Evolutionary conservation across 2,329 filamentous ascomycete genomes (phyloP).

Genomic region (Neofusicoccum ribis): DNA sequence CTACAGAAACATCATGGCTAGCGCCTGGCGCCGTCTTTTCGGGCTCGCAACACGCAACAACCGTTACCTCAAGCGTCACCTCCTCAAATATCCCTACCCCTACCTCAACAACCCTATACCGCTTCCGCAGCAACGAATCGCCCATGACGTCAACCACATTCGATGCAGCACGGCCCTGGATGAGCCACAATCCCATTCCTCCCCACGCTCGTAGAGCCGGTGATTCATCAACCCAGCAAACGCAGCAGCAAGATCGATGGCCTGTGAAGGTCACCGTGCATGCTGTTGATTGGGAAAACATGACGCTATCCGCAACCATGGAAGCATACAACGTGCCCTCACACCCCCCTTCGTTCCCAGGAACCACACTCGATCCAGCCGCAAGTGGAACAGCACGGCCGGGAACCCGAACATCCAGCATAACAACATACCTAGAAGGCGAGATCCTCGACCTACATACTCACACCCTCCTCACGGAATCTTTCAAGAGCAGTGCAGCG

Average conservation of each 20-base stretch:
- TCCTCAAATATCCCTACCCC: constrained; percentile 22
- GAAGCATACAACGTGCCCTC: constrained; percentile 67
- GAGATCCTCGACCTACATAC: constrained; percentile 64
- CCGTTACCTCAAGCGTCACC: constrained; percentile 30
- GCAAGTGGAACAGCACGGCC: constrained; percentile 11
- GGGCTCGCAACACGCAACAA: constrained; percentile 61
- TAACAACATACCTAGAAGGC: constrained; percentile 67
- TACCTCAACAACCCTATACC: constrained; percentile 28
- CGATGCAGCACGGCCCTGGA: constrained; percentile 39
- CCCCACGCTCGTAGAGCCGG: constrained; percentile 27
- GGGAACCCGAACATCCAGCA: constrained; percentile 44
- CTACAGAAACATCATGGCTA: constrained; percentile 61
- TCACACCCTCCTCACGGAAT: constrained; percentile 54
- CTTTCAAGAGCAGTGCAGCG: constrained; percentile 46
- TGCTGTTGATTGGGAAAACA: constrained; percentile 58
- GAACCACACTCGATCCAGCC: constrained; percentile 20
- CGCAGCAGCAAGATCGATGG: constrained; percentile 59
- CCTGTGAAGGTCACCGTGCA: constrained; percentile 68
- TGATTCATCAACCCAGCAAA: constrained; percentile 18
- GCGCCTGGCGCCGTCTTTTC: constrained; percentile 61
- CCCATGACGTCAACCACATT: constrained; percentile 28
- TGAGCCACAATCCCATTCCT: constrained; percentile 34
- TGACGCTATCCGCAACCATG: constrained; percentile 68
- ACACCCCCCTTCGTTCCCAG: constrained; percentile 35
- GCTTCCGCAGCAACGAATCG: constrained; percentile 27